phyloP scores from a whole-genome alignment of 2,329 filamentous ascomycete genomes.

The Bretziella fagacearum region DNA sequence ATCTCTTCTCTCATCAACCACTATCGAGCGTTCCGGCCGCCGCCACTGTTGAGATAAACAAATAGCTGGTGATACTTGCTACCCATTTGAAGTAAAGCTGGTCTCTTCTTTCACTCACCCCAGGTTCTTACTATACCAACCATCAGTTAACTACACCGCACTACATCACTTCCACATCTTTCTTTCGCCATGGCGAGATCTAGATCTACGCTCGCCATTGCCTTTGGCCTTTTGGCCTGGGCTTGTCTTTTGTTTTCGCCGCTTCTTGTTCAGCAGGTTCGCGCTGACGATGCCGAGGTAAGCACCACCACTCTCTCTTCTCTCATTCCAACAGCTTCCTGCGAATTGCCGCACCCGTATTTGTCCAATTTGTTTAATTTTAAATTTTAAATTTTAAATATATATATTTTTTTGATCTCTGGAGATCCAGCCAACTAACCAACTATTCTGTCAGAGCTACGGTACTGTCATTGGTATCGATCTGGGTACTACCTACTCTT shows the following conservation, averaged over 20 bases:
- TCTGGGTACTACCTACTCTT: slow-evolving; percentile 77
- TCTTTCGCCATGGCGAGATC: slow-evolving; percentile 34
- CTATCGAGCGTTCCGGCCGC: slow-evolving; percentile 12
- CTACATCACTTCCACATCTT: slow-evolving; percentile 16
- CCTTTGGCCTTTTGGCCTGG: slow-evolving; percentile 83
- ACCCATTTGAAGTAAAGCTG: slow-evolving; percentile 15
- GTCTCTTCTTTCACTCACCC: slow-evolving; percentile 13
- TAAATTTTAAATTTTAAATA: too few species aligned
- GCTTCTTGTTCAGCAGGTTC: slow-evolving; percentile 63
- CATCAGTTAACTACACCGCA: not conserved
- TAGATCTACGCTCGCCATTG: slow-evolving; percentile 53
- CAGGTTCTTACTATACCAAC: slow-evolving; percentile 9
- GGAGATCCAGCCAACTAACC: too few species aligned
- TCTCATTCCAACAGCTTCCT: not conserved
- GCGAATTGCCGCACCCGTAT: too few species aligned
- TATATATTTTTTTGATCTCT: too few species aligned
- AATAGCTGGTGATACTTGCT: not conserved
- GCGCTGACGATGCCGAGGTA: slow-evolving; percentile 50
- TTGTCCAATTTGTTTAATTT: too few species aligned
- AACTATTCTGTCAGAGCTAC: slow-evolving; percentile 33
- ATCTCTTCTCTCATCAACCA: slow-evolving; percentile 15
- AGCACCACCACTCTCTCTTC: not conserved
- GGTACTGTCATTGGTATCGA: slow-evolving; percentile 90
- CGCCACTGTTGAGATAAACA: not conserved
- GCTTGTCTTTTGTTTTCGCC: slow-evolving; percentile 78